A percentile compares a stretch with the other conserved stretches of the same genome.
phyloP scores from a whole-genome alignment of 2,329 filamentous ascomycete genomes.

The Sclerotinia glacialis region DNA sequence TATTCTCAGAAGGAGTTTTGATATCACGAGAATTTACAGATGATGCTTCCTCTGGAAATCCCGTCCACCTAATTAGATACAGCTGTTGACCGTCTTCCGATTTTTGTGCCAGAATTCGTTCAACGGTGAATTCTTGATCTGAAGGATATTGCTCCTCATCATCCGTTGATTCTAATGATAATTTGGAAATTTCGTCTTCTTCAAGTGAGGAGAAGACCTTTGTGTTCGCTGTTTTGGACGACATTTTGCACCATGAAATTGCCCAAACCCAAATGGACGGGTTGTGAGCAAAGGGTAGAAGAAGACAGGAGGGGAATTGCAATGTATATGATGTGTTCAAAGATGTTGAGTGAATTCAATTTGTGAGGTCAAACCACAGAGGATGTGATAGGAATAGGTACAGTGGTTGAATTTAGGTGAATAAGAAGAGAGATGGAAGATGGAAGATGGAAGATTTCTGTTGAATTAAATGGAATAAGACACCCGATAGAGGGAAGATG shows the following conservation, averaged over 20 bases:
- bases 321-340: neutral
- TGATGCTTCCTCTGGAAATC: slow-evolving; percentile 54
- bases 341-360: neutral
- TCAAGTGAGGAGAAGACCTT: slow-evolving; percentile 34
- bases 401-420: neutral
- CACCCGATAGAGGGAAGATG: no score
- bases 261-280: neutral
- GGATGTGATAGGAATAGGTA: neutral
- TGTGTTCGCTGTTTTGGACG: neutral
- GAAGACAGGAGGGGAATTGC: no score
- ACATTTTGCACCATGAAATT: slow-evolving; percentile 2
- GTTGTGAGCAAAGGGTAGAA: neutral
- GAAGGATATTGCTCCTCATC: slow-evolving; percentile 23
- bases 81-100: slow-evolving; percentile 39
- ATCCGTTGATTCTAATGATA: slow-evolving; percentile 54
- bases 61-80: slow-evolving; percentile 65
- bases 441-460: neutral
- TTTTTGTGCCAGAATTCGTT: slow-evolving; percentile 52
- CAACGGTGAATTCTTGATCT: slow-evolving; percentile 40
- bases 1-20: neutral
- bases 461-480: neutral
- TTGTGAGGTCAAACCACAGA: neutral
- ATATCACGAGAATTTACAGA: slow-evolving; percentile 40
- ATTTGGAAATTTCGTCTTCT: slow-evolving; percentile 55
- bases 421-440: neutral